Percentiles rank a stretch among this genome's conserved stretches.
These are phyloP conservation scores for Aspergillus wentii DNA, from an alignment of 495 filamentous ascomycete species.

Conservation along the genomic window DNA sequence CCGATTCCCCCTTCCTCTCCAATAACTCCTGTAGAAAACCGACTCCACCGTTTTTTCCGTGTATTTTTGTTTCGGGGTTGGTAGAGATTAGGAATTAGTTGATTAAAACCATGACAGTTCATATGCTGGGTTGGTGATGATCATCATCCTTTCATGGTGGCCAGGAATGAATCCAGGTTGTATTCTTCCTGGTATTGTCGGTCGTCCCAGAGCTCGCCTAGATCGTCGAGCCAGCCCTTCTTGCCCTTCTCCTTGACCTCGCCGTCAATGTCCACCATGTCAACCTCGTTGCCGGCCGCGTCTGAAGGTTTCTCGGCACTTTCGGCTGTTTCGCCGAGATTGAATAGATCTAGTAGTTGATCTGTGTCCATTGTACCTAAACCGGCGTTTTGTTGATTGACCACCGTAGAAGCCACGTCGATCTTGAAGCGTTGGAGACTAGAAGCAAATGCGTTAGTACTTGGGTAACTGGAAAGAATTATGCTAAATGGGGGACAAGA, in stretches of 20 bases:
- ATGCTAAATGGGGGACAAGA: slow-evolving; percentile 7
- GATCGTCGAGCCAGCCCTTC: slow-evolving; percentile 89
- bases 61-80: no score
- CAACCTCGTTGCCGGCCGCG: slow-evolving; percentile 63
- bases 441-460: slow-evolving; percentile 18
- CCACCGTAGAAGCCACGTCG: slow-evolving; percentile 94
- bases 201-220: slow-evolving; percentile 96
- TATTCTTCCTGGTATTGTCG: slow-evolving; percentile 96
- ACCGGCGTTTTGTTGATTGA: slow-evolving; percentile 98
- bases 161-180: slow-evolving; percentile 86
- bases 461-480: not conserved
- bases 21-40: no score
- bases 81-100: no score
- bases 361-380: slow-evolving; percentile 96
- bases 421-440: slow-evolving; percentile 99
- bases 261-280: slow-evolving; percentile 91
- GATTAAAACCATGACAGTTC: no score
- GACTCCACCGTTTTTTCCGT: no score
- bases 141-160: slow-evolving; percentile 71
- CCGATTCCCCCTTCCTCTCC: no score
- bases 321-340: slow-evolving; percentile 72
- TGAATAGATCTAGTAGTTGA: slow-evolving; percentile 96
- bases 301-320: slow-evolving; percentile 59
- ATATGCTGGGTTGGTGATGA: no score
- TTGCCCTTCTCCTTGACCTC: slow-evolving; percentile 93